phyloP scores from a whole-genome alignment of 2,329 filamentous ascomycete species.

The Epichloe gansuensis region DNA sequence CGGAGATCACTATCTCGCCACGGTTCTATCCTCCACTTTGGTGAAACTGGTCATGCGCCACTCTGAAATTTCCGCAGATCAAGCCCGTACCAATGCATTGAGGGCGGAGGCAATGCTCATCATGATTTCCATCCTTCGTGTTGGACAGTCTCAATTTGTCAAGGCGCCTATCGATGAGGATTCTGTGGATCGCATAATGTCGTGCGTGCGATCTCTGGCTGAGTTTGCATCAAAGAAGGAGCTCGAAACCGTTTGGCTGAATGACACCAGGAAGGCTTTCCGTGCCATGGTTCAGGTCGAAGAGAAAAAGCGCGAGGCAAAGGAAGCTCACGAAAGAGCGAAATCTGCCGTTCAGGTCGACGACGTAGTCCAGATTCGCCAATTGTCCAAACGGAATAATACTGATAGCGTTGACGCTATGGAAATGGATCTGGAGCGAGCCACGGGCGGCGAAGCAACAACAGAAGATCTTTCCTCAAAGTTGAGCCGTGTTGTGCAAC shows the following conservation, averaged over 20 bases:
- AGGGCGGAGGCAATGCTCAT: constrained; percentile 97
- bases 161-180: constrained; percentile 97
- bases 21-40: constrained; percentile 87
- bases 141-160: constrained; percentile 97
- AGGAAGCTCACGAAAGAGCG: constrained; percentile 83
- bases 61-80: constrained; percentile 78
- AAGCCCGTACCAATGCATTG: constrained; percentile 80
- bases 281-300: constrained; percentile 93
- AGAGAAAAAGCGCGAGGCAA: constrained; percentile 93
- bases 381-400: constrained; percentile 82
- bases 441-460: constrained; percentile 75
- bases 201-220: constrained; percentile 80
- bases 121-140: constrained; percentile 97
- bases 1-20: constrained; percentile 90
- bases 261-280: constrained; percentile 93
- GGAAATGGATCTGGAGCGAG: constrained; percentile 81
- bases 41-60: constrained; percentile 98
- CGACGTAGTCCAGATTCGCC: constrained; percentile 83
- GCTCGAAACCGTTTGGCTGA: constrained; percentile 80
- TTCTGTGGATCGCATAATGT: constrained; percentile 97
- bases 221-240: constrained; percentile 85
- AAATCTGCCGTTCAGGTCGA: constrained; percentile 93
- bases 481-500: constrained; percentile 87
- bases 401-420: constrained; percentile 73
- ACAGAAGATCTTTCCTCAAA: constrained; percentile 86